Evolutionary conservation across 1,139 yeast genomes (phyloP), one percentile per base, ranked within the genome.

Genomic region (Hansenula lynferdii): DNA sequence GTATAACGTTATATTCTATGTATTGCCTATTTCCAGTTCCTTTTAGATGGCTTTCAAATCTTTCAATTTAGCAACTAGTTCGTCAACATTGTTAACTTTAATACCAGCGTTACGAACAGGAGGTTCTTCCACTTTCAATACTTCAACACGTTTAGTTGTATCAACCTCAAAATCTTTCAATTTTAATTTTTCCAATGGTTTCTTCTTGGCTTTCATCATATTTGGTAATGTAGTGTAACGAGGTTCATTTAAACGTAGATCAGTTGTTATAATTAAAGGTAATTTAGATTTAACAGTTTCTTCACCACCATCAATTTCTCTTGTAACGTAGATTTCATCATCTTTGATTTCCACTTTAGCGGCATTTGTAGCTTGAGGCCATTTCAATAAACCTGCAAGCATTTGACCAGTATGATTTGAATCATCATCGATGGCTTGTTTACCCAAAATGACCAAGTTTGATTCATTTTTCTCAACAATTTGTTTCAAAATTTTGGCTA

Each of bases 281-380:
- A 90, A 72, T 48, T 76, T 67, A 28, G 96, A 87, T 39, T 75
- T 72, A 42, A 92, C 71, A 14, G 87, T 80, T 61, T 89, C 96
- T 36, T 85, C 79, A 55, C 98, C 98, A 38, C 97, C 97, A 58
- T 92, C 98, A 39, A 90, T 79, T 67, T 92, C 98, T 57, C 97
- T 76, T 31, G 94, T 85, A 20, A 92, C 95, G 28, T 75, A 74
- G 23, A 87, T 83, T 39, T 70, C 75, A 31, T 61, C 69, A 22
- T 62, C 63, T 14, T 60, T 41, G 21, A 86, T 60, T 39, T 74
- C 85, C 26, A 92, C 94, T 62, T 87, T 85, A 36, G 95, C 83
- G 8, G 97, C 98, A 59, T 89, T 86, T 33, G 97, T 90, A 27
- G 97, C 97, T 64, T 92, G 98, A 15, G 97, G 95, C 98, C 98